Evolutionary conservation across 106 monocot genomes (phyloP).

Genomic region (Allium sativum): DNA sequence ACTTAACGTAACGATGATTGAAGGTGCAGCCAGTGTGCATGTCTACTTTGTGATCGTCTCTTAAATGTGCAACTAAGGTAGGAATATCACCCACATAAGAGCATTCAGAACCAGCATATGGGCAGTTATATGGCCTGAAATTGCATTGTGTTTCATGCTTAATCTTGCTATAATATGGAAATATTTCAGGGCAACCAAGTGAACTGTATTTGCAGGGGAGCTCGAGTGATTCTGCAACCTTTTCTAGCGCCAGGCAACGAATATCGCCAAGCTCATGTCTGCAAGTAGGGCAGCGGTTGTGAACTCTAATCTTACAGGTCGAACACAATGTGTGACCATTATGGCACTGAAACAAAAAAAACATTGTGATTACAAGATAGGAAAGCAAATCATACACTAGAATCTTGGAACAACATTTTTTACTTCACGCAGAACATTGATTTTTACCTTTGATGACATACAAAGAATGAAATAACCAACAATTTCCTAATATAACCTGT

Average conservation of each 20-base stretch:
- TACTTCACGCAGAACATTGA: no score
- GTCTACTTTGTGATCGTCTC: constrained; percentile 82
- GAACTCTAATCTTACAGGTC: constrained; percentile 65
- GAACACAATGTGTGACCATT: constrained; percentile 87
- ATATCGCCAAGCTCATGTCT: constrained; percentile 81
- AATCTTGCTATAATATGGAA: constrained; percentile 72
- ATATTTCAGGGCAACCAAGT: constrained; percentile 72
- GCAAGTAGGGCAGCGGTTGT: constrained; percentile 77
- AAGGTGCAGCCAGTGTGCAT: constrained; percentile 83
- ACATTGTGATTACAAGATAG: neutral
- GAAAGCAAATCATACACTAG: neutral
- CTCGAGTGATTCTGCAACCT: constrained; percentile 80
- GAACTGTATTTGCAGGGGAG: constrained; percentile 73
- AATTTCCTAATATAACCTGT: no score
- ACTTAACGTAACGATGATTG: constrained; percentile 80
- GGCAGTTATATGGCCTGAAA: constrained; percentile 78
- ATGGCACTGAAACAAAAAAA: constrained; percentile 49
- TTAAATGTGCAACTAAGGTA: constrained; percentile 56
- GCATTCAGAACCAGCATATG: constrained; percentile 88
- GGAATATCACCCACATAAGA: constrained; percentile 57
- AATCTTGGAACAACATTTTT: no score
- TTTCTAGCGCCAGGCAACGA: constrained; percentile 76
- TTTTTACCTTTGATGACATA: no score
- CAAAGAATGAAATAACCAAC: no score
- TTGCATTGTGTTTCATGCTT: constrained; percentile 69